Percentiles rank a stretch among this genome's conserved stretches.
Evolutionary conservation across 352 stramenopile species (phyloP).

Genomic region (Pythium dissimile): DNA sequence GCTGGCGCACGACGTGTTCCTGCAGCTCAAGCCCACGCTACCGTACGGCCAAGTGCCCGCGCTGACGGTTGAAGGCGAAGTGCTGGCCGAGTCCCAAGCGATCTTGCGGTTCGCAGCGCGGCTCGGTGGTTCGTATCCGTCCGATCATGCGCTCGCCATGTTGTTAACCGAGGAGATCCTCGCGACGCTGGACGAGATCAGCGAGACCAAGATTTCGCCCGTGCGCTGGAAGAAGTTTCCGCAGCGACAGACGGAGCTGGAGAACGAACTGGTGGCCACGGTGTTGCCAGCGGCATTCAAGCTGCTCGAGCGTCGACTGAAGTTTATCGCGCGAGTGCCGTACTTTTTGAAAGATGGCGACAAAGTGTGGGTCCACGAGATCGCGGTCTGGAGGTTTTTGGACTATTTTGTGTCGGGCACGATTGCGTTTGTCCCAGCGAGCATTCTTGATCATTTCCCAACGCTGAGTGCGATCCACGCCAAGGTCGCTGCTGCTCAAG

Average conservation of each 20-base stretch:
- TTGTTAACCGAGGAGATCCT: slow-evolving; percentile 29
- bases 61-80: slow-evolving; percentile 35
- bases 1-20: slow-evolving; percentile 22
- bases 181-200: slow-evolving; percentile 22
- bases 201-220: slow-evolving; percentile 2
- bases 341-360: not conserved
- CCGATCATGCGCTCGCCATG: slow-evolving; percentile 12
- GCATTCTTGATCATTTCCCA: not conserved
- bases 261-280: not conserved
- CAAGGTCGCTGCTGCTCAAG: not conserved
- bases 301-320: not conserved
- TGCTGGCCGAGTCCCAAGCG: slow-evolving; percentile 39
- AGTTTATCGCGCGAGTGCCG: not conserved
- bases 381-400: slow-evolving; percentile 10
- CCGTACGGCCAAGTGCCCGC: slow-evolving; percentile 27
- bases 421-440: slow-evolving; percentile 7
- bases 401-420: not conserved
- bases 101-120: slow-evolving; percentile 65
- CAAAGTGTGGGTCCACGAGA: slow-evolving; percentile 18
- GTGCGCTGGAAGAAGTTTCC: not conserved
- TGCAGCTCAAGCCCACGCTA: slow-evolving; percentile 19
- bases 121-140: slow-evolving; percentile 31
- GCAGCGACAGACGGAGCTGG: slow-evolving; percentile 13
- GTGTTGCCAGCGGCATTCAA: not conserved
- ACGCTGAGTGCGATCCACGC: slow-evolving; percentile 8